Base-by-base conservation (phyloP, 441 rosid genomes). In the Populus hybrid region DNA sequence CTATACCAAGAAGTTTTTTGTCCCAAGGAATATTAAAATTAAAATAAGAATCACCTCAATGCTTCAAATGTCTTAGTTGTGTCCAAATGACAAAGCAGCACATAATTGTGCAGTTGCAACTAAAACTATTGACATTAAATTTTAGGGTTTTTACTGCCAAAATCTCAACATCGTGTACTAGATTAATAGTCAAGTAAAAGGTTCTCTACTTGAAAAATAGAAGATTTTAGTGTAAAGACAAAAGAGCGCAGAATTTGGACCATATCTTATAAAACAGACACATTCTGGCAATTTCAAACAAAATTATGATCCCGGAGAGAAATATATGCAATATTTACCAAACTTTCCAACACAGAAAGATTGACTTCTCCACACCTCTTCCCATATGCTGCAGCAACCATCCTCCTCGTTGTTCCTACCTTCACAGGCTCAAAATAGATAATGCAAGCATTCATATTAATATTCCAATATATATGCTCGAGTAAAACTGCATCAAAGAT, bases 371-470 rank as follows among this genome's bases (percentile, higher is more conserved):
- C 95, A 72, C 97, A 87, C 84, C 95, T 90, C 91, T 87, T 92
- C 78, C 99, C 97, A 84, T 87, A 90, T 72, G 93, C 87, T 76
- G 81, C 85, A 64, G 97, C 97, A 70, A 90, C 92, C 76, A 76
- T 80, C 89, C 86, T 94, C 87, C 99, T 91, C n/a, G 99, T 95
- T 81, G 79, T 85, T 86, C 97, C 93, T 75, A 95, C 84, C 99
- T 95, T 85, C 83, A 91, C 78, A 84, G 20, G 65, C 74, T 46
- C 78, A 83, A 78, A 82, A 68, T 21, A 73, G 81, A 84, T 54
- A 80, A 59, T 54, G 75, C 71, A 69, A 81, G 16, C 57, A 46
- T 76, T 57, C 63, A 42, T 28, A 18, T 54, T 67, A 74, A 79
- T 34, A 57, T 74, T 64, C 23, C 57, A 64, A 73, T 21, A 66